Evolutionary conservation across 208 protist genomes (phyloP).

Genomic region (Balamuthia mandrillaris): DNA sequence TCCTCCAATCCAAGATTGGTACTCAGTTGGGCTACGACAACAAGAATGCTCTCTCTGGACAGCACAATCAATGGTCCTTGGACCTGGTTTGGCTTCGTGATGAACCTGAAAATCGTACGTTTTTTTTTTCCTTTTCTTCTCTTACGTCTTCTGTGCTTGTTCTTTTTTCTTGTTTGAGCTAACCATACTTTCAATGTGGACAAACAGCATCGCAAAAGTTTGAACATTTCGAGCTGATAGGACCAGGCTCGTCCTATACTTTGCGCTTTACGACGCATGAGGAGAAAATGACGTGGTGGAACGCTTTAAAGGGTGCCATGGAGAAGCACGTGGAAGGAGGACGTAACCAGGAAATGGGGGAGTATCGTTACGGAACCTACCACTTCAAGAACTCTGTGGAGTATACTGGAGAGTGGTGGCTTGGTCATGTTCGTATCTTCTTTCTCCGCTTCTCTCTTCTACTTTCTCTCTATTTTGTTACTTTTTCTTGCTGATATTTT

Average conservation of each 20-base stretch:
- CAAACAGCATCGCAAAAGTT: neutral
- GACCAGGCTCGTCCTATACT: neutral
- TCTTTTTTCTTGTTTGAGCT: neutral
- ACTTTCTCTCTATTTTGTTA: too few species aligned
- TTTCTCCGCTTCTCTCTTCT: too few species aligned
- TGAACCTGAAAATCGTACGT: conserved; percentile 5
- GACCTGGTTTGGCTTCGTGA: conserved; percentile 32
- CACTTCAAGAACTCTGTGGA: conserved; percentile 33
- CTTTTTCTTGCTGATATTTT: too few species aligned
- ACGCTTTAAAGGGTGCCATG: neutral
- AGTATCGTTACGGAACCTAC: conserved; percentile 15
- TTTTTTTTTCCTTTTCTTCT: neutral
- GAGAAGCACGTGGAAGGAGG: neutral
- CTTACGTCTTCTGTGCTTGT: too few species aligned
- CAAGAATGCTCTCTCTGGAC: neutral
- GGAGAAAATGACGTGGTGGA: neutral
- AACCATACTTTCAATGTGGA: neutral
- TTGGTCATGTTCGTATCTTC: conserved; percentile 24
- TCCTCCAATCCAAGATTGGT: conserved; percentile 17
- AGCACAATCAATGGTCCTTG: conserved; percentile 30
- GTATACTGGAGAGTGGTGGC: conserved; percentile 29
- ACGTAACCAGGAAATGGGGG: conserved; percentile 21
- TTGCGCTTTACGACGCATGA: conserved; percentile 11
- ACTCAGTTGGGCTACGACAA: neutral
- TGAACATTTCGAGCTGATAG: neutral